Evolutionary conservation across 2,329 filamentous ascomycete genomes (phyloP), one percentile per base, ranked within the genome.

Genomic region (Cladorrhinum sp.): DNA sequence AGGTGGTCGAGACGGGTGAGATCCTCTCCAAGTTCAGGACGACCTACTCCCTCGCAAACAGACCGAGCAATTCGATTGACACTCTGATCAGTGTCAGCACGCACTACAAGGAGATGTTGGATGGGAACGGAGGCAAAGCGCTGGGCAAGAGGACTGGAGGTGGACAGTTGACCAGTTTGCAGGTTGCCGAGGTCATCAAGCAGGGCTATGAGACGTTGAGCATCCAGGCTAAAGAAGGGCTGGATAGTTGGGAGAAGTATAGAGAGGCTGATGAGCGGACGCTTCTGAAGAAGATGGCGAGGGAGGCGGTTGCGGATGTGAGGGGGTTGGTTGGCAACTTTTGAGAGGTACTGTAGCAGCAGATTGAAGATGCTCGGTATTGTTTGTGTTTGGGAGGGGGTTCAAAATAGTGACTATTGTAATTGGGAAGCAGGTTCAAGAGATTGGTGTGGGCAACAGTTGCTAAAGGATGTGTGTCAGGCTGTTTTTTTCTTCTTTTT

Each of bases 121-220:
- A 87, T 1, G 82, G 84, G 32, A 78, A 80, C 9, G 77, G 79
- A 25, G 78, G 80, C 7, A 77, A 79, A 22, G 73, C 66, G 25
- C 71, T 72, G 18, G 67, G 59, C 75, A 74, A 69, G 64, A 78
- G 60, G 77, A 78, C 13, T 80, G 80, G 38, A 59, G 73, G 73
- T 66, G 89, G 86, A 68, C 86, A 90, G 66, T 77, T 97, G 62
- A 96, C 91, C 61, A 92, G 89, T 38, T 81, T 85, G 54, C 90
- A 97, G 72, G 92, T 99, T 41, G 88, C 89, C 48, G 89, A 90
- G 66, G 90, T 97, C 25, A 98, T 99, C 74, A 96, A 96, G 77
- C 90, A 96, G 73, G 95, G 95, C 0, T 98, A 98, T 71, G 93
- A 98, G 74, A 96, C 93, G 36, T 76, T 99, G 69, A 93, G 90